Conservation (phyloP, 2,329 filamentous ascomycete genomes). For the Trichophyton equinum region DNA sequence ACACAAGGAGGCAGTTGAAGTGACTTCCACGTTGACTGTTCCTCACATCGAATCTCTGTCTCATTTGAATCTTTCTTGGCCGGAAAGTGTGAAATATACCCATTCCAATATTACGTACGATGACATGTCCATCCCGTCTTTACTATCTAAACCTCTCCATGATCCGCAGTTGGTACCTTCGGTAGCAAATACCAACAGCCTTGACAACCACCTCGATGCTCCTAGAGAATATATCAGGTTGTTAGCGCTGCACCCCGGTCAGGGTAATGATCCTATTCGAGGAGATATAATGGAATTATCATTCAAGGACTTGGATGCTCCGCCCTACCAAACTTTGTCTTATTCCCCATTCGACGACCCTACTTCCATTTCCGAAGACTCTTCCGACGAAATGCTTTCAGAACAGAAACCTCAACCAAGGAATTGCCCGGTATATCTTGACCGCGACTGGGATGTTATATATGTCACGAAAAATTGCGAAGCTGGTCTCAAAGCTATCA, state of each 20-base stretch:
- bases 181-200: neutral
- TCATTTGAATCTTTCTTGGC: neutral
- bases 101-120: neutral
- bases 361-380: slow-evolving; percentile 1
- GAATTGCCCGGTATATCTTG: slow-evolving; percentile 1
- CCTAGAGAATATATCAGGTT: neutral
- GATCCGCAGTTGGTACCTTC: neutral
- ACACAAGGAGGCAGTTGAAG: neutral
- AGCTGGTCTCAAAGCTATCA: slow-evolving; percentile 1
- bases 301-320: neutral
- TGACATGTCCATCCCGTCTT: neutral
- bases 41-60: neutral
- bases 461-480: slow-evolving; percentile 5
- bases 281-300: neutral
- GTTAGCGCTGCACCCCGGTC: neutral
- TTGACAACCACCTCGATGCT: neutral
- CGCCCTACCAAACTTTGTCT: slow-evolving; percentile 7
- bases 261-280: neutral
- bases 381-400: neutral
- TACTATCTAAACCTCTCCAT: neutral
- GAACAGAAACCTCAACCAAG: no score
- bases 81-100: neutral
- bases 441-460: neutral
- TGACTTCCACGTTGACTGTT: neutral
- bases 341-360: neutral